Evolutionary conservation across 2,329 filamentous ascomycete genomes (phyloP), one percentile per base, ranked within the genome.

Genomic region (Monilinia aucupariae): DNA sequence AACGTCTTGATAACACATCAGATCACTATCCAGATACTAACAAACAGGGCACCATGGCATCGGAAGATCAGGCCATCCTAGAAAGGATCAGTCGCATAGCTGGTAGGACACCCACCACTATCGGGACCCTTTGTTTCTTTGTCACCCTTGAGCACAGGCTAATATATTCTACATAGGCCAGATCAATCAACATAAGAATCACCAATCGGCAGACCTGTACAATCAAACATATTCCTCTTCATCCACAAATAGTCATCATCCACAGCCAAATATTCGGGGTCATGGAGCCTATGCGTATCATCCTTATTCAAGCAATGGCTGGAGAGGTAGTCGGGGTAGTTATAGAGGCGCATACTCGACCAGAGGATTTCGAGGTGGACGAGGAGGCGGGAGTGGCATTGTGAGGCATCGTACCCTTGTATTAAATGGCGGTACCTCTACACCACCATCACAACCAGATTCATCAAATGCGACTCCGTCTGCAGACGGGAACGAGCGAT

Each of bases 151-250:
- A 60, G 20, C 41, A 49, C 39, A 45, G 25, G 47, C 45, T 62
- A 50, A 56, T 61, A 50, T 55, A 66, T 50, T 32, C 22, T 39
- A 17, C 30, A 12, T 67, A 91, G 89, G 88, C 68, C 87, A 90
- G 76, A 93, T 94, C 73, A 92, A 92, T 74, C 85, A 86, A 59
- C 87, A 90, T 77, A 92, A 90, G 75, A 89, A 83, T 67, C 82
- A 87, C 66, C 81, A 83, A 67, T 64, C 50, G 20, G 73, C 78
- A 41, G 78, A 68, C 47, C 54, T 68, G 27, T 65, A 66, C 37
- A 60, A 66, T 17, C 69, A 66, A 30, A 63, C 45, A 47, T 60
- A 34, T 54, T 65, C 61, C 37, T 61, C 61, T 58, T 64, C 61
- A 25, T 51, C 53, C 45, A 27, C 60, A 32, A 66, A 54, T 20